Evolutionary conservation across 257 asterid species (phyloP).

Genomic region (Ajuga chamaepitys): DNA sequence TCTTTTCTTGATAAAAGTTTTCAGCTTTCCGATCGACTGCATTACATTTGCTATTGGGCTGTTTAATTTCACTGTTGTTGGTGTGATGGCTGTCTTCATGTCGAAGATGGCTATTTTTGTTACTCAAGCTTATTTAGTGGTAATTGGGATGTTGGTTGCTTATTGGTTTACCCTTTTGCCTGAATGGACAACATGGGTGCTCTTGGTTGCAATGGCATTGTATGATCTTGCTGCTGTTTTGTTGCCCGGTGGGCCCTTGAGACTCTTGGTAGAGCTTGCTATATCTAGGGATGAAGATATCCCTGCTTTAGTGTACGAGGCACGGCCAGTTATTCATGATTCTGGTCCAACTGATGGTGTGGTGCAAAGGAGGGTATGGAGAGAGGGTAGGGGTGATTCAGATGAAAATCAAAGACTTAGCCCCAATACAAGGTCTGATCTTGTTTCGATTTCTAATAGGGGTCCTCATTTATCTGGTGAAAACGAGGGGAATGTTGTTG

Average conservation of each 20-base stretch:
- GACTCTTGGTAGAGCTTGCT: conserved; percentile 93
- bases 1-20: conserved; percentile 40
- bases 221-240: conserved; percentile 97
- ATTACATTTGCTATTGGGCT: conserved; percentile 48
- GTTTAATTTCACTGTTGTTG: conserved; percentile 83
- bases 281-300: conserved; percentile 89
- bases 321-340: conserved; percentile 53
- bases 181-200: conserved; percentile 97
- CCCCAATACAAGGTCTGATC: background rate
- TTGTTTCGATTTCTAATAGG: background rate
- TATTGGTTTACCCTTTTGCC: conserved; percentile 97
- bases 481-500: conserved; percentile 29
- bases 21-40: conserved; percentile 63
- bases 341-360: conserved; percentile 21
- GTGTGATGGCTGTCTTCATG: conserved; percentile 73
- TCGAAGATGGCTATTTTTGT: conserved; percentile 62
- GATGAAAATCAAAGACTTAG: conserved; percentile 17
- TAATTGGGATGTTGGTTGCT: conserved; percentile 88
- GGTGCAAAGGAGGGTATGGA: conserved; percentile 70
- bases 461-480: conserved; percentile 1
- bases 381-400: conserved; percentile 35
- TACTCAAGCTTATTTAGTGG: conserved; percentile 73
- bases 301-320: conserved; percentile 98
- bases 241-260: conserved; percentile 90
- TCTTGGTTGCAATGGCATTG: conserved; percentile 89